Evolutionary conservation across 148 eudicot species (phyloP), one percentile per base, ranked within the genome.

Genomic region (Drosera capensis): DNA sequence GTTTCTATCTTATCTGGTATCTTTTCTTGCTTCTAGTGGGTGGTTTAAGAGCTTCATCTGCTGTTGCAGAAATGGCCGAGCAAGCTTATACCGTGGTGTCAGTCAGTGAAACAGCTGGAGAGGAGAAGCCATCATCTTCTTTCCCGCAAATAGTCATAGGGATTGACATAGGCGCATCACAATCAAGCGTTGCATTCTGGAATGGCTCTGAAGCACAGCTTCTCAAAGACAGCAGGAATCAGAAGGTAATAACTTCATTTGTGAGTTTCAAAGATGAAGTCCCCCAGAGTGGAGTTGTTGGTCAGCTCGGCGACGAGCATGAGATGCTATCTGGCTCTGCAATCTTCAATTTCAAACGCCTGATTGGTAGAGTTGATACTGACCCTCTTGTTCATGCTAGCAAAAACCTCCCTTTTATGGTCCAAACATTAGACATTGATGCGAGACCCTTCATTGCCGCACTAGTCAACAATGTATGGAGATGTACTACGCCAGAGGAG

Each of bases 391-490:
- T 82, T 40, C 88, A 77, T 25, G 55, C 88, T 0, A 71, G 88
- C 74, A 82, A 79, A 58, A 63, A 49, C 60, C 81, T 82, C 25
- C 96, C 96, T 0, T 82, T 87, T 62, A 24, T 82, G 46, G 85
- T 87, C 6, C 94, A 82, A 39, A 79, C 90, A 17, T 43, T 82
- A 36, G 79, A 74, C 45, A 77, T 82, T 1, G 94, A 94, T 46
- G 96, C 71, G n/a, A 59, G 88, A 15, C 96, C 96, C 0, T 79
- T 82, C 43, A 63, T 87, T 20, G 96, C 95, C 17, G 88, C 94
- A 2, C 55, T 87, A 35, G 96, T 82, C 34, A 76, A 76, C 20
- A 77, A 79, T 26, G 50, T 68, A 54, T 82, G 94, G 94, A 66
- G 94, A 40, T 87, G 80, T 11, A 82, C 90, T 8, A 82, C 94